Evolutionary conservation across 1,284 basidiomycete species (phyloP).

Genomic region (Microbotryum violaceum): DNA sequence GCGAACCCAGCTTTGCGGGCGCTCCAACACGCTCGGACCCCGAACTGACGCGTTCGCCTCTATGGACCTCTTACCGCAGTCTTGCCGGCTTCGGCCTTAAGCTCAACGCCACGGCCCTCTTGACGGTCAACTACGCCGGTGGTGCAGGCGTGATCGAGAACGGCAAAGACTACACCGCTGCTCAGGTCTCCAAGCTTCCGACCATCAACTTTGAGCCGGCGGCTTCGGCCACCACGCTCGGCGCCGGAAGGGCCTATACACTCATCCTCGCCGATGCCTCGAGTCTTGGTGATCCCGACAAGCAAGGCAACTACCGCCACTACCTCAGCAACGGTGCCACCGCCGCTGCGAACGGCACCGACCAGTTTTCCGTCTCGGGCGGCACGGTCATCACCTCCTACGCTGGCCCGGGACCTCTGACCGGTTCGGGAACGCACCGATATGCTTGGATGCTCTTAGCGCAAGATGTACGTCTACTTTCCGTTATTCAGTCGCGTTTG

Average conservation of each 20-base stretch:
- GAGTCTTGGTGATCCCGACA: conserved; percentile 13
- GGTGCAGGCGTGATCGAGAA: conserved; percentile 7
- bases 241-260: conserved; percentile 45
- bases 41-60: too few relatives aligned
- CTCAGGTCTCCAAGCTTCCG: neutral
- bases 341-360: conserved; percentile 38
- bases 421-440: conserved; percentile 37
- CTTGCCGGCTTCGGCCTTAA: conserved; percentile 29
- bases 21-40: too few relatives aligned
- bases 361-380: conserved; percentile 17
- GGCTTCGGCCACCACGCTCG: neutral
- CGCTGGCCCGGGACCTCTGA: conserved; percentile 53
- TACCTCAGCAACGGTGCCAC: conserved; percentile 67
- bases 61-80: neutral
- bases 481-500: too few relatives aligned
- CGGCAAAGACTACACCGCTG: too few relatives aligned
- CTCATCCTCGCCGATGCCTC: conserved; percentile 60
- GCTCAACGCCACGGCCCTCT: conserved; percentile 27
- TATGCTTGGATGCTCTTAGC: conserved; percentile 60
- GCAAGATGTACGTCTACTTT: conserved; percentile 45
- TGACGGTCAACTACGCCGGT: conserved; percentile 23
- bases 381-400: conserved; percentile 50
- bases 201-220: neutral
- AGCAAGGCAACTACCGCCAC: conserved; percentile 48
- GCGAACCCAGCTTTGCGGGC: too few relatives aligned